Base-by-base conservation (phyloP, 164 flowering plant genomes). In the Vitis rotundifolia region DNA sequence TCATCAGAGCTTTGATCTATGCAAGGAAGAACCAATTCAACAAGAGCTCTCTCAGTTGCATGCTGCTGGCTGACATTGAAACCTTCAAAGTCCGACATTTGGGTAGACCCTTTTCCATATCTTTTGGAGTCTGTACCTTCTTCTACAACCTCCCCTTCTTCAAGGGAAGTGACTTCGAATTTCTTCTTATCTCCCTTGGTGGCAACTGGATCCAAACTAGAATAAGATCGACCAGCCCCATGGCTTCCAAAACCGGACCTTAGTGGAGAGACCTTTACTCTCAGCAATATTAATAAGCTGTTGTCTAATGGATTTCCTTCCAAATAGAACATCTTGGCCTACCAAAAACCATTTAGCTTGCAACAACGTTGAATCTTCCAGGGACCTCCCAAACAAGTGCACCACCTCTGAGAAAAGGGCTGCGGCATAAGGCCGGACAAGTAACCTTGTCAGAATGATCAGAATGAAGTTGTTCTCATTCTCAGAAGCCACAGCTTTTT, bases 401-500 rank as follows among this genome's bases (percentile, higher is more conserved):
- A 96, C 83, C 61, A 87, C 85, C 76, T 93, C 99, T 59, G 99
- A 87, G 79, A 87, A 91, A 29, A 96, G 91, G 11, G 97, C 77
- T 28, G 97, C 97, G 69, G 99, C 97, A 83, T 96, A 97, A 55
- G 99, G 99, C 67, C 98, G 86, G 51, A 89, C 99, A 69, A 94
- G 82, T 73, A 96, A 85, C 75, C 99, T 85, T 2, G 99, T 93
- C 57, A 96, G 88, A 55, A 96, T 81, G 44, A 89, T 89, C 66
- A 82, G 80, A 60, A 88, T 85, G 63, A 96, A 91, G 75, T 86
- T 83, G 53, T 81, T 89, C 78, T 93, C 99, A 71, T 82, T 87
- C 68, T 96, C 99, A 63, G 93, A 88, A 72, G 84, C 88, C 49
- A 77, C 70, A 66, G 66, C 70, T 73, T 85, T 88, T 65, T 89